phyloP scores from a whole-genome alignment of 768 basidiomycete species.

The Punctularia strigosozonata region DNA sequence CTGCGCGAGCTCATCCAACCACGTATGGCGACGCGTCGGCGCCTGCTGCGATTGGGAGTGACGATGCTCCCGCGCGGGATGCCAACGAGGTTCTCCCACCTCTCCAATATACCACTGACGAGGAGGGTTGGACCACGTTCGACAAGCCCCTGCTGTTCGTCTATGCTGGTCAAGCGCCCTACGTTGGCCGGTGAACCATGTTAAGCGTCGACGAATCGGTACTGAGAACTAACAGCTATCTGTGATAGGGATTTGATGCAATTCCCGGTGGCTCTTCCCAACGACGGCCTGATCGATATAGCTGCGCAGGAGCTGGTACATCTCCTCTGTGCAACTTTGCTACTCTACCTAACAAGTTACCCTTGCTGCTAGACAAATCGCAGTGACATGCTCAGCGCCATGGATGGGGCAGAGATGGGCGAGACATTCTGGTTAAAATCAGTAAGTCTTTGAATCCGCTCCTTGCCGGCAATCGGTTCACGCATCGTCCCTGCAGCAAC shows the following conservation, averaged over 20 bases:
- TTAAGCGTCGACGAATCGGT: background rate
- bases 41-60: background rate
- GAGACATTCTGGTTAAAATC: constrained; percentile 47
- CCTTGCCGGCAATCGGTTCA: constrained; percentile 3
- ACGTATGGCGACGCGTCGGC: no score
- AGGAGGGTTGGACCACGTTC: constrained; percentile 60
- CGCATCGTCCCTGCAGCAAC: constrained; percentile 30
- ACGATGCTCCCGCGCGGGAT: background rate
- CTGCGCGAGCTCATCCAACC: no score
- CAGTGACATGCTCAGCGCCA: constrained; percentile 33
- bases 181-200: constrained; percentile 46
- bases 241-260: constrained; percentile 57
- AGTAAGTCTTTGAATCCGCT: constrained; percentile 24
- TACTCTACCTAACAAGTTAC: background rate
- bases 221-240: constrained; percentile 3
- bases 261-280: constrained; percentile 71
- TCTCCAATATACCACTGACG: constrained; percentile 29
- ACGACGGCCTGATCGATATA: constrained; percentile 71
- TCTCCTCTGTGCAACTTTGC: constrained; percentile 5
- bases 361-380: constrained; percentile 30
- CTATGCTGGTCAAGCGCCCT: constrained; percentile 73
- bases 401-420: constrained; percentile 55
- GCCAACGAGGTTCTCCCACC: constrained; percentile 26
- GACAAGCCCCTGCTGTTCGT: constrained; percentile 58
- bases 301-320: constrained; percentile 51